Evolutionary conservation across 768 basidiomycete genomes (phyloP).

Genomic region (Dioszegia hungarica): DNA sequence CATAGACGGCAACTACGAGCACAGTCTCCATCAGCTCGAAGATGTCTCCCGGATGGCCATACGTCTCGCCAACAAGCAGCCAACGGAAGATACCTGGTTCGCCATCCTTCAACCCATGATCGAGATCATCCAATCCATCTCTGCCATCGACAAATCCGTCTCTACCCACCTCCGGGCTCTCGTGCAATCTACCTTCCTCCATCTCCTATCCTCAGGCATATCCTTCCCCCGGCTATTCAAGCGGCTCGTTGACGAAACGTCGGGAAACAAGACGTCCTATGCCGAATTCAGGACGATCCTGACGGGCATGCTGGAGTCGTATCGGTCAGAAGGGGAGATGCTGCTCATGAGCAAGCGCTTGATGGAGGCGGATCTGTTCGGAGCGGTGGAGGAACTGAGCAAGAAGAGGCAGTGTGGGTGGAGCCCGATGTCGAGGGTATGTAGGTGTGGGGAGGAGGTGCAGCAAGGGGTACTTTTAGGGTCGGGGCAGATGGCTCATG

Average conservation of each 20-base stretch:
- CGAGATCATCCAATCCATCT: constrained; percentile 65
- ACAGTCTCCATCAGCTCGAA: constrained; percentile 51
- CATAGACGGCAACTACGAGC: constrained; percentile 11
- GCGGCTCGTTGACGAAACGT: constrained; percentile 69
- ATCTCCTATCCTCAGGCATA: constrained; percentile 67
- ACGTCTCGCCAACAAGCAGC: constrained; percentile 63
- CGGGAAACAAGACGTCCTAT: constrained; percentile 53
- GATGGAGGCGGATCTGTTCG: constrained; percentile 74
- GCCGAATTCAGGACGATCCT: constrained; percentile 87
- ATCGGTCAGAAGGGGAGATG: constrained; percentile 86
- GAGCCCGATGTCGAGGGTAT: constrained; percentile 25
- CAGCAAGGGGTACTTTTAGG: not conserved
- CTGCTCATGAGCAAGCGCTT: constrained; percentile 76
- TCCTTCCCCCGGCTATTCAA: constrained; percentile 93
- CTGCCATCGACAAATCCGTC: constrained; percentile 1
- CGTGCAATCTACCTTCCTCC: constrained; percentile 3
- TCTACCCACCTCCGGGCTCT: constrained; percentile 30
- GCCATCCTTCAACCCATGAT: constrained; percentile 76
- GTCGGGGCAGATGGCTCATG: constrained; percentile 10
- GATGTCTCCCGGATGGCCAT: constrained; percentile 62
- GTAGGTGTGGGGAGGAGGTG: constrained; percentile 10
- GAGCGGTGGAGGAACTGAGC: constrained; percentile 59
- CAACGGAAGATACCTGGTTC: constrained; percentile 84
- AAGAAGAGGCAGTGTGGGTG: constrained; percentile 40
- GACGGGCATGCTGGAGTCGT: constrained; percentile 91